These are phyloP conservation scores for Picochlorum sp. DNA, from an alignment of 139 green algal species.

Conservation along the genomic window DNA sequence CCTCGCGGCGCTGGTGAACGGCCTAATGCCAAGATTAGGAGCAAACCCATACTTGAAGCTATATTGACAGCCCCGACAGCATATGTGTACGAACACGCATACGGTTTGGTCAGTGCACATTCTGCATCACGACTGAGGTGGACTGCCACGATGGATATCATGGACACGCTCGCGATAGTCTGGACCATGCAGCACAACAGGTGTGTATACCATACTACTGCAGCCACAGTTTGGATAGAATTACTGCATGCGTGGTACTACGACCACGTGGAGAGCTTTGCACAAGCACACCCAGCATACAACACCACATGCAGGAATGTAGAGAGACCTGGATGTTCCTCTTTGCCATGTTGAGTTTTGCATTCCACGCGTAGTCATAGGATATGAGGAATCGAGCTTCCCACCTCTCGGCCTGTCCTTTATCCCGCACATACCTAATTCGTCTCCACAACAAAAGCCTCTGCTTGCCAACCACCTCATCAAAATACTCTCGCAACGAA, in stretches of 20 bases:
- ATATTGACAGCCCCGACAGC: too few relatives aligned
- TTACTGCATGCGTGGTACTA: neutral
- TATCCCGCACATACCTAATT: conserved; percentile 2
- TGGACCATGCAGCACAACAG: neutral
- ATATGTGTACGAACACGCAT: too few relatives aligned
- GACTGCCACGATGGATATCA: neutral
- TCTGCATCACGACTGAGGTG: neutral
- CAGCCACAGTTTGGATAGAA: neutral
- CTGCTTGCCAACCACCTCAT: neutral
- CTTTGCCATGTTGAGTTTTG: conserved; percentile 1
- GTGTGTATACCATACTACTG: neutral
- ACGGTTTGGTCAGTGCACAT: neutral
- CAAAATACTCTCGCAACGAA: conserved; percentile 2
- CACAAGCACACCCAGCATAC: conserved; percentile 1
- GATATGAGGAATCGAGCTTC: conserved; percentile 4
- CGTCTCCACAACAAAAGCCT: conserved; percentile 2
- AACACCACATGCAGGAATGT: conserved; percentile 4
- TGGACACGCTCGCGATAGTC: neutral
- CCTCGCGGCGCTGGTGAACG: too few relatives aligned
- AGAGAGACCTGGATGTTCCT: neutral
- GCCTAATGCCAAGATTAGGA: too few relatives aligned
- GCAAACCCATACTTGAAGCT: too few relatives aligned
- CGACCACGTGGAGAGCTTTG: too few relatives aligned
- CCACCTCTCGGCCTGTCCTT: conserved; percentile 5
- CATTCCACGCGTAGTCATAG: conserved; percentile 15